phyloP scores from a whole-genome alignment of 2,329 filamentous ascomycete species.

The Pseudophaeomoniella oleicola region DNA sequence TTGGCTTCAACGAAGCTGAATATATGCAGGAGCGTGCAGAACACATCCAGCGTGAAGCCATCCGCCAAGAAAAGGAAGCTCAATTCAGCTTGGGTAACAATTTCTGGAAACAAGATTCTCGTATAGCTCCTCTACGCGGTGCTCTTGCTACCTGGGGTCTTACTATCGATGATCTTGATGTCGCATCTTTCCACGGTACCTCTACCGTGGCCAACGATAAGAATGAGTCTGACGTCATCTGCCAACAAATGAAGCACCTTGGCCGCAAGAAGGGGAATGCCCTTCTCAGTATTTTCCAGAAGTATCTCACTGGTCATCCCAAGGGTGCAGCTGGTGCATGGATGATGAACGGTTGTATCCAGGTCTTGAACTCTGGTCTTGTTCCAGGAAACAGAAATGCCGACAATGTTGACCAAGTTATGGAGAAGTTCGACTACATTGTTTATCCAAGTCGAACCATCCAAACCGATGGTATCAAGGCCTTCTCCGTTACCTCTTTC shows the following conservation, averaged over 20 bases:
- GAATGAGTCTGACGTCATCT: slow-evolving; percentile 96
- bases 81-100: slow-evolving; percentile 88
- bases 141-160: slow-evolving; percentile 96
- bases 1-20: slow-evolving; percentile 64
- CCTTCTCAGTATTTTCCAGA: slow-evolving; percentile 94
- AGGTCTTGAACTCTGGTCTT: slow-evolving; percentile 84
- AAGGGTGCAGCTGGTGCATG: slow-evolving; percentile 98
- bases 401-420: slow-evolving; percentile 88
- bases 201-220: slow-evolving; percentile 98
- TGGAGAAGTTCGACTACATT: slow-evolving; percentile 97
- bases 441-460: slow-evolving; percentile 91
- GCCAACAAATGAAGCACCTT: slow-evolving; percentile 87
- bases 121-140: slow-evolving; percentile 88
- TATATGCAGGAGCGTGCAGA: slow-evolving; percentile 72
- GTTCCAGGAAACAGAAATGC: slow-evolving; percentile 96
- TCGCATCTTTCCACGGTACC: slow-evolving; percentile 97
- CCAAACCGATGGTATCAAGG: slow-evolving; percentile 96
- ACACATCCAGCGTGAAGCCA: slow-evolving; percentile 79
- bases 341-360: slow-evolving; percentile 98
- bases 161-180: slow-evolving; percentile 85
- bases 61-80: slow-evolving; percentile 83
- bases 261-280: slow-evolving; percentile 95
- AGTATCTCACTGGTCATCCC: slow-evolving; percentile 95
- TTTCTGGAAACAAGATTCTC: slow-evolving; percentile 94
- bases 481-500: slow-evolving; percentile 96